Conservation (phyloP, 352 stramenopile genomes). For the Phytopythium vexans region DNA sequence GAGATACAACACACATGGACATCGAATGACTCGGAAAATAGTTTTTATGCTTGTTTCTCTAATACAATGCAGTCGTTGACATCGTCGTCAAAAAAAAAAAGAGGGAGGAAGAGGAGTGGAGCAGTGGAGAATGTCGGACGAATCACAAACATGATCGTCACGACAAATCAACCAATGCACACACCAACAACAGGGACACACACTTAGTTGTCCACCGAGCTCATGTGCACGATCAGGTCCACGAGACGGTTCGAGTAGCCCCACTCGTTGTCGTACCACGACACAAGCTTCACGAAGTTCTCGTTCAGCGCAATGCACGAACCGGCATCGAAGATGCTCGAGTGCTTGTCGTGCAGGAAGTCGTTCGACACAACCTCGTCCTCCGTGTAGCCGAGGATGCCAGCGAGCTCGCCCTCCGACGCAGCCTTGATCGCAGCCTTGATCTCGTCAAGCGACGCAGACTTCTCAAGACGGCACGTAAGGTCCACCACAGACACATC, state of each 20-base stretch:
- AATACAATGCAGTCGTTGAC: no score
- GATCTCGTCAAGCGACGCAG: slow-evolving; percentile 97
- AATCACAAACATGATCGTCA: no score
- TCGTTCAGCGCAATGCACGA: slow-evolving; percentile 97
- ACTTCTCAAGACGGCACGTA: slow-evolving; percentile 77
- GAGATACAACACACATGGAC: no score
- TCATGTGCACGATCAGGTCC: slow-evolving; percentile 97
- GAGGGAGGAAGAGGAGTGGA: no score
- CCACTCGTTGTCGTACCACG: slow-evolving; percentile 99
- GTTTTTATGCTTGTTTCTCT: no score
- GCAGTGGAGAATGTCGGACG: no score
- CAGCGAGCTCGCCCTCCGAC: slow-evolving; percentile 94
- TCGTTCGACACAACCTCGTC: slow-evolving; percentile 97
- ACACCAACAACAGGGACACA: no score
- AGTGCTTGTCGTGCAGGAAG: slow-evolving; percentile 76
- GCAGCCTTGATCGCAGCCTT: slow-evolving; percentile 94
- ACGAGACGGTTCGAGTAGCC: slow-evolving; percentile 97
- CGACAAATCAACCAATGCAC: no score
- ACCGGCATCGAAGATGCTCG: slow-evolving; percentile 37
- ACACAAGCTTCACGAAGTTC: slow-evolving; percentile 99
- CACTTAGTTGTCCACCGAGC: slow-evolving; percentile 46
- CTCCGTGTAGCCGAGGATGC: slow-evolving; percentile 98
- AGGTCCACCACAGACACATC: no score
- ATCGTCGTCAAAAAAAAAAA: no score
- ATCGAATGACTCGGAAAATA: no score